Evolutionary conservation across 148 eudicot genomes (phyloP), one percentile per base, ranked within the genome.

Genomic region (Camellia japonica): DNA sequence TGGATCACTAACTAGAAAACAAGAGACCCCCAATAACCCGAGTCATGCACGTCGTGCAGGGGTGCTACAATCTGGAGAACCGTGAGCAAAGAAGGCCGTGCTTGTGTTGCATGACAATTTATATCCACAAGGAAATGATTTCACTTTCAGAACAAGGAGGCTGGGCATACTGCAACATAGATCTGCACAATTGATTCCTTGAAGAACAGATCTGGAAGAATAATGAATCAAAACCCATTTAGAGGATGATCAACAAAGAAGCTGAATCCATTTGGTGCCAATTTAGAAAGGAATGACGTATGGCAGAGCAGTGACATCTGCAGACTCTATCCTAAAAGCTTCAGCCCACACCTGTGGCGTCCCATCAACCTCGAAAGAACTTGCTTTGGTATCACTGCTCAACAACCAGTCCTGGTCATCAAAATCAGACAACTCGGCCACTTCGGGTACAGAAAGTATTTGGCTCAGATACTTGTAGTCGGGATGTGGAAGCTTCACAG

Each of bases 251-350:
- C 42, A 6, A 13, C 52, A 16, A 47, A 46, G 23, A 64, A 77
- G 18, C 16, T 30, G 60, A 77, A 65, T 47, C 47, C 19, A 51
- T 43, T 23, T 23, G 30, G 49, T 14, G 49, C 13, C 13, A 30
- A 66, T 47, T 81, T 76, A 90, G 81, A 86, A 87, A 47, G 90
- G 92, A 75, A 87, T 81, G 68, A 90, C 92, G 56, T 84, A 90
- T 1, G 92, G 90, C 63, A 90, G 79, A 63, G 84, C 90, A 80
- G 66, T 78, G 65, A 87, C 77, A 80, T 87, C 88, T 5, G 84
- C 87, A 80, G 84, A 78, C 52, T 85, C 88, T 51, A 82, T 23
- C 19, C 47, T 69, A 1, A 85, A 64, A 67, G 85, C 89, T 74
- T 90, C 85, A 3, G 81, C 86, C 90, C 88, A 82, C 47, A 87